Percentiles rank a stretch among this genome's conserved stretches.
Evolutionary conservation across 768 basidiomycete genomes (phyloP).

Genomic region (Tricholoma matsutake): DNA sequence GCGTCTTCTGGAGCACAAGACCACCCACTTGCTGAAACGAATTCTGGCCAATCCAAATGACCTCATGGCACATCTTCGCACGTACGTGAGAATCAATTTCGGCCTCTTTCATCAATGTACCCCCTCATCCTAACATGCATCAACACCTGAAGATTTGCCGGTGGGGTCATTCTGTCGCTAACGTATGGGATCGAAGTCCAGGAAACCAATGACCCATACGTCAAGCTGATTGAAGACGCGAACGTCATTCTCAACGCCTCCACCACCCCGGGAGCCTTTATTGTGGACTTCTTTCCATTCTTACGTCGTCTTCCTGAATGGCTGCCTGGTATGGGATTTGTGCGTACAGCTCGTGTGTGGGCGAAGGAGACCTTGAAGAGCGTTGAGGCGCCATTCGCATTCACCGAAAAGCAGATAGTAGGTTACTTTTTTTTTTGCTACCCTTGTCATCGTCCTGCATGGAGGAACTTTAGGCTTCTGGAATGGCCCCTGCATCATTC

Average conservation of each 20-base stretch:
- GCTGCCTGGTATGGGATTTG: slow-evolving; percentile 47
- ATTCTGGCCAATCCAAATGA: slow-evolving; percentile 29
- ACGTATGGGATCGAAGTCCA: slow-evolving; percentile 31
- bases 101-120: no score
- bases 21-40: slow-evolving; percentile 35
- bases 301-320: slow-evolving; percentile 43
- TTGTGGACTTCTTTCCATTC: slow-evolving; percentile 28
- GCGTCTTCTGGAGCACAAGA: slow-evolving; percentile 33
- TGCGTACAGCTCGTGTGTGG: slow-evolving; percentile 37
- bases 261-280: slow-evolving; percentile 23
- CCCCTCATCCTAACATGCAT: neutral
- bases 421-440: slow-evolving; percentile 3
- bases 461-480: slow-evolving; percentile 30
- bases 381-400: slow-evolving; percentile 36
- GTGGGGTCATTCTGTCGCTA: slow-evolving; percentile 26
- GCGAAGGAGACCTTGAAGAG: slow-evolving; percentile 29
- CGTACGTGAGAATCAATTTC: slow-evolving; percentile 26
- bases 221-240: slow-evolving; percentile 24
- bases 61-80: slow-evolving; percentile 36
- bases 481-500: slow-evolving; percentile 41
- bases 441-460: neutral
- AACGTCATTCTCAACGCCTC: slow-evolving; percentile 20
- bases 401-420: slow-evolving; percentile 47
- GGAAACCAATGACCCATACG: slow-evolving; percentile 28
- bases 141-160: slow-evolving; percentile 17